Evolutionary conservation across 2,329 filamentous ascomycete species (phyloP), one percentile per base, ranked within the genome.

Genomic region (Fusarium subglutinans): DNA sequence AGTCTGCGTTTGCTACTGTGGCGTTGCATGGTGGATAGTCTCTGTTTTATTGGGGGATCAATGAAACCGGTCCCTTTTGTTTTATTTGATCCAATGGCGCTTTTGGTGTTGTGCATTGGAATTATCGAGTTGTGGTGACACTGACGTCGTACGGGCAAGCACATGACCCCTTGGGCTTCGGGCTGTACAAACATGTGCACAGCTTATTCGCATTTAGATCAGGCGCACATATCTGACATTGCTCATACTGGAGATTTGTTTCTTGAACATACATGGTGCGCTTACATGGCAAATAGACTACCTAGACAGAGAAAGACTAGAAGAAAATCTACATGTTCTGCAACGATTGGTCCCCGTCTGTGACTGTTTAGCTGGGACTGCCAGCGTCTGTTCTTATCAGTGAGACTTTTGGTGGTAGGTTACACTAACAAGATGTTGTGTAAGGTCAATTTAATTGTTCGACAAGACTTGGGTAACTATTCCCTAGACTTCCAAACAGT

Each of bases 251-350:
- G 58, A 61, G 48, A 62, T 74, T 47, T 35, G 44, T 47, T 48
- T 59, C 65, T 76, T 69, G 30, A 30, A 76, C 69, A 77, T 75
- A 71, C 55, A 43, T 50, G 67, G 71, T 69, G 70, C 68, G 59
- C 59, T 53, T 64, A 47, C 58, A 48, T 68, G 41, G 57, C 56
- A 59, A 76, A 71, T 76, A 77, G 75, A 77, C 51, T 76, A 37
- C 35, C 35, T 37, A 77, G 75, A 76, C 59, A 59, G 48, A 66
- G 64, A 62, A 72, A 71, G 53, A 63, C 22, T 62, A 68, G 54
- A 72, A 66, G 47, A 68, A 40, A 63, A 30, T 62, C 44, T 40
- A 55, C 44, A 38, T 65, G 33, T 48, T 65, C 51, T 43, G 40
- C 26, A 48, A 33, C 45, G 33, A 38, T 28, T n/a, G 22, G 7